These are phyloP conservation scores for Anisodus tanguticus DNA, from an alignment of 257 asterid species.

Conservation along the genomic window DNA sequence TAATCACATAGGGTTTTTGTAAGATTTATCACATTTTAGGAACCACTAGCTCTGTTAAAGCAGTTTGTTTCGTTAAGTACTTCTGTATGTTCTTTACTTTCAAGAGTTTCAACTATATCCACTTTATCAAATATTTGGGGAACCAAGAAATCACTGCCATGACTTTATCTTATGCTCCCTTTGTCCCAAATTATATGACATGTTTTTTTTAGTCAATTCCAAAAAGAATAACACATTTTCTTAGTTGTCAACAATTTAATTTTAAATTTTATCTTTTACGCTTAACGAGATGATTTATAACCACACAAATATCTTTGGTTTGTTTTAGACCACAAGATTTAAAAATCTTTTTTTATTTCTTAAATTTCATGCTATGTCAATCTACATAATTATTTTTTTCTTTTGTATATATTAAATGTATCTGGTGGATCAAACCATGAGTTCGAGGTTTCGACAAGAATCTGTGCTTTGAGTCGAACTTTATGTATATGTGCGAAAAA, in stretches of 20 bases:
- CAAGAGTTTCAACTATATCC: not conserved
- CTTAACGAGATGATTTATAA: too few species aligned
- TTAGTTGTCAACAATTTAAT: too few species aligned
- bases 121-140: not conserved
- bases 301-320: too few species aligned
- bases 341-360: too few species aligned
- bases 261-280: too few species aligned
- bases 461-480: not conserved
- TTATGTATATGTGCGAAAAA: not conserved
- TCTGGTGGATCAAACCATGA: not conserved
- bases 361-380: too few species aligned
- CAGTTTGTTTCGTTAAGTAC: not conserved
- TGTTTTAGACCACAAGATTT: too few species aligned
- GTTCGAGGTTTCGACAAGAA: not conserved
- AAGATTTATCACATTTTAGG: not conserved
- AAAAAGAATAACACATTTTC: too few species aligned
- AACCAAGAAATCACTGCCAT: not conserved
- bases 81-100: not conserved
- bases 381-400: too few species aligned
- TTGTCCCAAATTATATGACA: too few species aligned
- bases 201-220: too few species aligned
- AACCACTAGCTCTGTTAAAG: not conserved
- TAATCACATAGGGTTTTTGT: not conserved
- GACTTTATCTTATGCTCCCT: too few species aligned
- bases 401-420: not conserved